A percentile compares a stretch with the other conserved stretches of the same genome.
These are phyloP conservation scores for Zoysia japonica DNA, from an alignment of 176 grass and related monocot genomes.

Conservation along the genomic window DNA sequence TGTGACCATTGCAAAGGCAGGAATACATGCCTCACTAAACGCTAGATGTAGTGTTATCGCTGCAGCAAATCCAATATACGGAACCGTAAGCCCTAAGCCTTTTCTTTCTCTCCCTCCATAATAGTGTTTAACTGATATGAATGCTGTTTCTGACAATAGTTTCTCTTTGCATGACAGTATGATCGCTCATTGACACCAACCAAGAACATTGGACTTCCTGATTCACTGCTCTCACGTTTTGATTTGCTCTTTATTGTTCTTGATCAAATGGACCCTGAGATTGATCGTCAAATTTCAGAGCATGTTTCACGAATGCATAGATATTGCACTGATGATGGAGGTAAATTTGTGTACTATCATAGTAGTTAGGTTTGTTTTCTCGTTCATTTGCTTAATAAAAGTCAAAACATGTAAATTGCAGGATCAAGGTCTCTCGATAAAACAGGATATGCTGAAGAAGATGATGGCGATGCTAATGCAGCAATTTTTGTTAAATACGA, in stretches of 20 bases:
- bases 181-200: conserved; percentile 94
- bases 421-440: conserved; percentile 59
- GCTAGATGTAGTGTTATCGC: conserved; percentile 98
- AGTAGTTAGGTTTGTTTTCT: conserved; percentile 22
- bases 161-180: conserved; percentile 58
- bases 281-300: conserved; percentile 91
- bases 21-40: conserved; percentile 97
- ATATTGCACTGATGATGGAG: conserved; percentile 90
- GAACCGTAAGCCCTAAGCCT: conserved; percentile 60
- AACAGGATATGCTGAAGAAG: conserved; percentile 80
- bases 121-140: background rate
- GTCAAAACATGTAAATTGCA: conserved; percentile 41
- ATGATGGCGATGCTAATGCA: conserved; percentile 76
- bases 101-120: conserved; percentile 6
- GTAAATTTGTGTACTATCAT: conserved; percentile 44
- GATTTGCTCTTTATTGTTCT: conserved; percentile 99
- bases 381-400: conserved; percentile 25
- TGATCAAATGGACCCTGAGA: conserved; percentile 99
- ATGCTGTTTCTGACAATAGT: conserved; percentile 34
- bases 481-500: conserved; percentile 92
- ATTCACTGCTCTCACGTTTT: conserved; percentile 97
- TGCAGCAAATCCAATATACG: conserved; percentile 99
- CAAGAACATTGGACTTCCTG: conserved; percentile 96
- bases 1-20: conserved; percentile 96
- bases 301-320: conserved; percentile 95